Evolutionary conservation across 1,139 yeast genomes (phyloP), one percentile per base, ranked within the genome.

Genomic region (Yamadazyma diddensiae): DNA sequence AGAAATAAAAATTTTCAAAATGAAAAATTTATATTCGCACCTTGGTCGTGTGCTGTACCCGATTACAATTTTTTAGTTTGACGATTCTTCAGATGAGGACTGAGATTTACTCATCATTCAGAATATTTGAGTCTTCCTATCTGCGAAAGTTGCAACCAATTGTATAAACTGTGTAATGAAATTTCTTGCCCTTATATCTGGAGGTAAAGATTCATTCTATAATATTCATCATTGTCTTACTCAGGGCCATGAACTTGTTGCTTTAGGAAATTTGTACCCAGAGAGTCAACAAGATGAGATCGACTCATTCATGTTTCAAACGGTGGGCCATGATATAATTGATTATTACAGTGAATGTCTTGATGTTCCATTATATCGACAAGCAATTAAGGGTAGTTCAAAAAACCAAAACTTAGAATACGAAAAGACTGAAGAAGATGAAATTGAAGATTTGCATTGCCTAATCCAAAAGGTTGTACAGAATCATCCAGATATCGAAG

Each of bases 231-330:
- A 90, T 52, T 87, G 97, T 51, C 51, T 84, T 10, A 70, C 76
- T 3, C 79, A 83, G 37, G 95, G 94, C 5, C 98, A 92, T 60
- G 84, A 85, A 48, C 63, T 92, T 9, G 74, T 75, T 0, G 96
- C 96, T 0, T 57, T 92, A 31, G 98, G 88, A 0, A 92, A 92
- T 49, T 59, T 92, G 38, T 78, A 79, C 49, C 98, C 98, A 2
- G 53, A 58, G 14, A 40, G 45, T 12, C 58, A 57, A 13, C 59
- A 57, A 15, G 75, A 73, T 44, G 98, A 92, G 55, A 65, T 92
- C 37, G 97, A 92, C 57, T 85, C 96, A 35, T 92, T 83, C 55
- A 92, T 92, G 98, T 92, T 86, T 57, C 98, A 92, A 57, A 92
- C 98, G 0, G 98, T 92, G n/a, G 98, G 98, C 0, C 94, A 84